Conservation (phyloP, 768 basidiomycete species). For the Pleurotus sapidus region DNA sequence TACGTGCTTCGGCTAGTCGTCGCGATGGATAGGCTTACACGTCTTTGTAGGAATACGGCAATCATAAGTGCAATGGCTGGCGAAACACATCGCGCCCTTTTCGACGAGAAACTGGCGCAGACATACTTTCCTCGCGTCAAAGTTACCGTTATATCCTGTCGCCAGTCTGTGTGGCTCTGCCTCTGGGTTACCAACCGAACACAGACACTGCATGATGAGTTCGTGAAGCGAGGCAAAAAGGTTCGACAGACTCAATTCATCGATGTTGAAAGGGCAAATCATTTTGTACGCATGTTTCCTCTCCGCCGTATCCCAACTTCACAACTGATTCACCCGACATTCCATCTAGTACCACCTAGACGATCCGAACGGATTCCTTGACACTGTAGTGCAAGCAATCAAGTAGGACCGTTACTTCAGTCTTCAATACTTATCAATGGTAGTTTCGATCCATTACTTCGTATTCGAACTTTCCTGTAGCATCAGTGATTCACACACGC, state of each 20-base stretch:
- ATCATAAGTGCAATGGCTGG: slow-evolving; percentile 13
- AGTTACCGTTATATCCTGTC: slow-evolving; percentile 19
- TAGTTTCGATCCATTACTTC: not conserved
- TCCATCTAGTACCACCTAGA: not conserved
- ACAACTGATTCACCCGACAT: not conserved
- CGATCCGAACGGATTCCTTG: not conserved
- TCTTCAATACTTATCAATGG: not conserved
- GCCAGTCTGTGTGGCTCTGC: slow-evolving; percentile 19
- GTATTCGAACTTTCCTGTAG: not conserved
- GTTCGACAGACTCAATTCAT: slow-evolving; percentile 21
- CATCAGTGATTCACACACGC: no score
- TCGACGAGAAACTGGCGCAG: not conserved
- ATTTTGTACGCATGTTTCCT: slow-evolving; percentile 26
- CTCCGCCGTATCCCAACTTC: not conserved
- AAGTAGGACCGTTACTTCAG: not conserved
- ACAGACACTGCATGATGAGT: slow-evolving; percentile 17
- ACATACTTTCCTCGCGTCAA: slow-evolving; percentile 17
- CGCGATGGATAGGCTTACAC: slow-evolving; percentile 19
- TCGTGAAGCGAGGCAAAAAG: slow-evolving; percentile 13
- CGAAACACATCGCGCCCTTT: not conserved
- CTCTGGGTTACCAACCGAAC: slow-evolving; percentile 20
- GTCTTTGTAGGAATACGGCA: slow-evolving; percentile 17
- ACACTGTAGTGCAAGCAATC: not conserved
- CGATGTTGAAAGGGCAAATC: slow-evolving; percentile 25
- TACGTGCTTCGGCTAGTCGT: slow-evolving; percentile 18